Base-by-base conservation (phyloP, 306 rosid genomes). In the Vachellia pachyceras region DNA sequence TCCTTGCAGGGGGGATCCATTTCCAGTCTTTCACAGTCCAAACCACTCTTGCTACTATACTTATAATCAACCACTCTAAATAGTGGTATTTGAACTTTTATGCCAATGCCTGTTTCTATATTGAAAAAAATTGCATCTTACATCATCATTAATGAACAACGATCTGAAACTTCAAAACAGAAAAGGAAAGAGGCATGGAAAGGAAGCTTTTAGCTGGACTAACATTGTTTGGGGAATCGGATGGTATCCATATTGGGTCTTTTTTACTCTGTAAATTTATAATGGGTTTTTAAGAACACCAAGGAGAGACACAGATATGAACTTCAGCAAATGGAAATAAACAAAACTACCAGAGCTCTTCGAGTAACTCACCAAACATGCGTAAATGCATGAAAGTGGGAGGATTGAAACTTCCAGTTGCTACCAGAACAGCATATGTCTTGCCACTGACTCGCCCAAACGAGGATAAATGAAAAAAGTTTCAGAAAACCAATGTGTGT, bases 311-410 rank as follows among this genome's bases (percentile, higher is more conserved):
- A 4, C 10, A 12, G 17, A 20, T 69, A 33, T 25, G 36, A 13
- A 70, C 22, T 22, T 45, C 57, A 44, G 57, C 17, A 12, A 70
- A 70, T 45, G 39, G 49, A 70, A 45, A 70, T 22, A 70, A 42
- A 45, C 13, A 10, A 44, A 70, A 44, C 8, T 50, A 79, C 37
- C 18, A 61, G 65, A 81, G 69, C 10, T 39, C 15, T 13, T 29
- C n/a, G 71, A 11, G 54, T 44, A 81, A 87, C 91, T 87, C 69
- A 95, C 98, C 98, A 42, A 92, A 84, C 90, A 95, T 84, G 79
- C 97, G 97, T 61, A 92, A 86, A 87, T 95, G 99, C 97, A 95
- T 95, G 75, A 86, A 93, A 35, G 99, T 95, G 25, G 99, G 95
- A 57, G 99, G 97, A 82, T 92, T 95, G 90, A 95, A 95, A 86